A percentile compares a stretch with the other conserved stretches of the same genome.
phyloP scores from a whole-genome alignment of 2,329 filamentous ascomycete species.

The Aspergillus fumigatiaffinis region DNA sequence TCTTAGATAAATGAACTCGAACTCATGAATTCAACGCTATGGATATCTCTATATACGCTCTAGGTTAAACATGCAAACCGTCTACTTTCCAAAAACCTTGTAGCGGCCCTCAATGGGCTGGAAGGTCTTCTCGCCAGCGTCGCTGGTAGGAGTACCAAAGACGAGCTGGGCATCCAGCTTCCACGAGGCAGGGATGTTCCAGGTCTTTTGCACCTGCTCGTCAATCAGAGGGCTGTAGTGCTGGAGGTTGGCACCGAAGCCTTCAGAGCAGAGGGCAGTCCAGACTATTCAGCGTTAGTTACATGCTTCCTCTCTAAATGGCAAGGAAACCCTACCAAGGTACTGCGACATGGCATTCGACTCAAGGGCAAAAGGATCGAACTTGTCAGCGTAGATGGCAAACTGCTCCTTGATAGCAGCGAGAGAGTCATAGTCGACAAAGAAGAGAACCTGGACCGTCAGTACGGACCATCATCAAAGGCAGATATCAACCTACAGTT shows the following conservation, averaged over 20 bases:
- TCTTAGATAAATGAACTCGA: neutral
- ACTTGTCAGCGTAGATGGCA: constrained; percentile 72
- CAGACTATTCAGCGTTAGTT: constrained; percentile 48
- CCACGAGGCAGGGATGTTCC: constrained; percentile 69
- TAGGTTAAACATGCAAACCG: neutral
- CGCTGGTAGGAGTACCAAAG: constrained; percentile 54
- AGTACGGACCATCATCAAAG: neutral
- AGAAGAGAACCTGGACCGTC: constrained; percentile 63
- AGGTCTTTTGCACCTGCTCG: constrained; percentile 62
- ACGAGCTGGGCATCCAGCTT: constrained; percentile 78
- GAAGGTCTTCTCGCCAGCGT: constrained; percentile 25
- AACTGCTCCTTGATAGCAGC: constrained; percentile 58
- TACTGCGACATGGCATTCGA: constrained; percentile 76
- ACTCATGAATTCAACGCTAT: neutral
- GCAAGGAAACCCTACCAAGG: constrained; percentile 33
- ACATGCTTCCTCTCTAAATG: neutral
- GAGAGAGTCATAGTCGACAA: constrained; percentile 67
- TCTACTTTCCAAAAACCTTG: constrained; percentile 34
- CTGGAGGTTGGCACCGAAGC: constrained; percentile 81
- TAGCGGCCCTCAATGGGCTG: constrained; percentile 29
- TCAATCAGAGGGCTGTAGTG: constrained; percentile 89
- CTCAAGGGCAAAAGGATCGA: constrained; percentile 72
- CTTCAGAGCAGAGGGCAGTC: constrained; percentile 77
- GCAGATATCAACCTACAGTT: constrained; percentile 53
- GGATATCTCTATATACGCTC: neutral